phyloP scores from a whole-genome alignment of 2,329 filamentous ascomycete genomes.

The Emmonsia crescens region DNA sequence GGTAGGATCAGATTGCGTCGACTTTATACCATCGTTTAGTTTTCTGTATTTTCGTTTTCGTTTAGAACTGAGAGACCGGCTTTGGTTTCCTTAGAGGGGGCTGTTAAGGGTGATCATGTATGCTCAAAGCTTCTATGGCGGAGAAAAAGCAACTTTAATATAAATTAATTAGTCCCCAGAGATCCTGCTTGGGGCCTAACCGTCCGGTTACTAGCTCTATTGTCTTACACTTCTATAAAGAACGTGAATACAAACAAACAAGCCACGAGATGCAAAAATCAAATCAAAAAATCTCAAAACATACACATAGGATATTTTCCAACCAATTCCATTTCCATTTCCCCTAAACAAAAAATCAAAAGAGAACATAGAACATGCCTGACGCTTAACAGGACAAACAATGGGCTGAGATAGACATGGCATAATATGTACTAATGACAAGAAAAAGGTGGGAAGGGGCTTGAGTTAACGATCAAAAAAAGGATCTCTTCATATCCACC shows the following conservation, averaged over 20 bases:
- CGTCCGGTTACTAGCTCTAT: not conserved
- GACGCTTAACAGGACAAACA: not conserved
- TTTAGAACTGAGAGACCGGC: not conserved
- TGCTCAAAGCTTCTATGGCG: not conserved
- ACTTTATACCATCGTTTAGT: not conserved
- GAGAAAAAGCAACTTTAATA: not conserved
- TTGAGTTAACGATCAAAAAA: not conserved
- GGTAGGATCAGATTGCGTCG: not conserved
- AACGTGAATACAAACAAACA: not conserved
- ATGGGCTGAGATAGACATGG: conserved; percentile 11
- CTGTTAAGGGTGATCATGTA: not conserved
- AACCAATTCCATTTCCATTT: not conserved
- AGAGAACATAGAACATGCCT: not conserved
- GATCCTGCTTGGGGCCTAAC: not conserved
- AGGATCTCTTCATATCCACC: not conserved
- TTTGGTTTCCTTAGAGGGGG: not conserved
- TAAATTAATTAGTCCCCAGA: not conserved
- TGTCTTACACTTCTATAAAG: not conserved
- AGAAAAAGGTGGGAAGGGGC: conserved; percentile 8
- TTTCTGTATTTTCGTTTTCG: conserved; percentile 2
- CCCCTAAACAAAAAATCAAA: not conserved
- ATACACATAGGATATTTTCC: not conserved
- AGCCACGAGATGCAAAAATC: not conserved
- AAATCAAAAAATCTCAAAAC: not conserved
- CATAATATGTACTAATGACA: conserved; percentile 1